phyloP scores from a whole-genome alignment of 2,329 filamentous ascomycete species.

The Furcasterigmium sp. region DNA sequence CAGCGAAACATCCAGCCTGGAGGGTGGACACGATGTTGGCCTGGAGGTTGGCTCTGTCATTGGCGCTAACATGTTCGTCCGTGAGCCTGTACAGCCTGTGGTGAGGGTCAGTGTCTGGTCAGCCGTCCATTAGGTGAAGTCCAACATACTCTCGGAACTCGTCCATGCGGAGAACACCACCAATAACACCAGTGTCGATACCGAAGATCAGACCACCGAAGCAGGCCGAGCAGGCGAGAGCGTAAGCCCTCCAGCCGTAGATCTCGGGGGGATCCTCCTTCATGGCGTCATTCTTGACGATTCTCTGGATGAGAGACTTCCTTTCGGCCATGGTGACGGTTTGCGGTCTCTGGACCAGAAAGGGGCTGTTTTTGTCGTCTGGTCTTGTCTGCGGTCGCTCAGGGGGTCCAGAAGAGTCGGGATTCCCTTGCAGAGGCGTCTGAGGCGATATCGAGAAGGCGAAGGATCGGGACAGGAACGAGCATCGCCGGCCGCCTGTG shows the following conservation, averaged over 20 bases:
- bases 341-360: neutral
- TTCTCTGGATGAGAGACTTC: conserved; percentile 7
- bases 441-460: neutral
- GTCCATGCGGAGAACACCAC: conserved; percentile 17
- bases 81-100: neutral
- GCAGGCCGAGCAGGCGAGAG: conserved; percentile 10
- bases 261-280: conserved; percentile 11
- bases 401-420: neutral
- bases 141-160: conserved; percentile 13
- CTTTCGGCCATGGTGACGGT: conserved; percentile 4
- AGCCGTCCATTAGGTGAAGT: too few relatives aligned
- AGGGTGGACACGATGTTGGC: conserved; percentile 13
- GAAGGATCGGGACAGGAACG: neutral
- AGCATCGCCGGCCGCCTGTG: neutral
- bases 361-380: neutral
- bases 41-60: conserved; percentile 10
- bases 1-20: conserved; percentile 21
- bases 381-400: neutral
- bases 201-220: conserved; percentile 13
- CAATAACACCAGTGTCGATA: conserved; percentile 20
- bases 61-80: conserved; percentile 5
- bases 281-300: conserved; percentile 12
- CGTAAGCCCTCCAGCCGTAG: conserved; percentile 10
- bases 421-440: neutral
- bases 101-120: neutral